Evolutionary conservation across 352 stramenopile species (phyloP), one percentile per base, ranked within the genome.

Genomic region (Phytopythium kandeliae): DNA sequence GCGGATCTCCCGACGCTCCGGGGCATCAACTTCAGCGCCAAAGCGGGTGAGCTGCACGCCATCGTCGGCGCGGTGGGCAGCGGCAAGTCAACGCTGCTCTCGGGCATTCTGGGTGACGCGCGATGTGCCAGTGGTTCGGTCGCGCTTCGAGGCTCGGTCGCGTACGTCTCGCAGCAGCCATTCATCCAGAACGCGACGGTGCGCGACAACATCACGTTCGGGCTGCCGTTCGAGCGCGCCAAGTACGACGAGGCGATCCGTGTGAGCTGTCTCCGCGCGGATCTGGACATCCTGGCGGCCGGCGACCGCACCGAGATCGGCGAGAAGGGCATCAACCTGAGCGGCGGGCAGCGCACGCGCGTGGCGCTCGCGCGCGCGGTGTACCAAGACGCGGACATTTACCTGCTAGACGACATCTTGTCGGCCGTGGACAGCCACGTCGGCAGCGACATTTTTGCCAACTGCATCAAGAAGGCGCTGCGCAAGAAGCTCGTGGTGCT

Each of bases 111-210:
- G 21, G 82, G 82, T 2, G 66, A 86, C 30, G 74, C 72, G 13
- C 69, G 74, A n/a, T 85, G 69, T 43, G 73, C 57, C 26, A 55
- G 52, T 3, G 79, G 79, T 4, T 49, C 67, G 9, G 75, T 95
- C 1, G 55, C 61, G 10, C 63, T 97, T 3, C 74, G 81, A 19
- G 96, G 96, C 7, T 89, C 73, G 16, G 74, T 99, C 9, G 94
- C 90, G 1, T 99, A 98, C 56, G 94, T 98, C 38, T 74, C 91
- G 13, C 96, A 99, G 65, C 94, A 89, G 26, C 85, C 96, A 9
- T 99, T 98, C 57, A 98, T 99, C 55, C 83, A 98, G 55, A 99
- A 99, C 60, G 96, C 90, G 11, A 98, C 86, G 4, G 65, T 99
- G 17, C 75, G 85, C 19, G 92, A 98, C 40, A 99, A 99, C 67